Percentiles rank a stretch among this genome's conserved stretches.
Evolutionary conservation across 2,329 filamentous ascomycete genomes (phyloP).

Genomic region (Fusarium napiforme): DNA sequence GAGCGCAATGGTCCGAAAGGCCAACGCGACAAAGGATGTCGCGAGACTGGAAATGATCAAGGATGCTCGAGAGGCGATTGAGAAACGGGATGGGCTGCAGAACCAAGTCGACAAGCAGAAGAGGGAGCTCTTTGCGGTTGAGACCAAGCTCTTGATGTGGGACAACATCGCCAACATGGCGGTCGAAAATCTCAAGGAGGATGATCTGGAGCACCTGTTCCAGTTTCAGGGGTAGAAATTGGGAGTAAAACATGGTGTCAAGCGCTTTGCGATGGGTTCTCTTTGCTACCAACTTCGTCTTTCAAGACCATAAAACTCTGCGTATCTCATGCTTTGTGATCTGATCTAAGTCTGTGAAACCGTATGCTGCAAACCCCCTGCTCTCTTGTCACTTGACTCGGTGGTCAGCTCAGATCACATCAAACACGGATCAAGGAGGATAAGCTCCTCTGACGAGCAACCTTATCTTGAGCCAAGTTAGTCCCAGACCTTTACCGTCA

Average conservation of each 20-base stretch:
- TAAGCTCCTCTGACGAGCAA: too few relatives aligned
- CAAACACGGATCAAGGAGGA: too few relatives aligned
- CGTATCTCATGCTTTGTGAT: background rate
- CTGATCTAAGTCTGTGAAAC: background rate
- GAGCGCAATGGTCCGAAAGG: fast-evolving
- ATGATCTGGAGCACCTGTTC: background rate
- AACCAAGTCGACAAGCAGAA: fast-evolving
- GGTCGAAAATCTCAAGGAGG: background rate
- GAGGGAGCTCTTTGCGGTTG: background rate
- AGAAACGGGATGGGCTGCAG: fast-evolving
- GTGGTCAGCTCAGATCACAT: too few relatives aligned
- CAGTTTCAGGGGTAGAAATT: background rate
- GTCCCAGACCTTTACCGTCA: too few relatives aligned
- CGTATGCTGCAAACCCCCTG: background rate
- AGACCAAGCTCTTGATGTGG: background rate
- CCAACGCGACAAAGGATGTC: fast-evolving
- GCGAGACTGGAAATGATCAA: fast-evolving
- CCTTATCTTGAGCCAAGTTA: too few relatives aligned
- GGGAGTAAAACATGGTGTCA: too few relatives aligned
- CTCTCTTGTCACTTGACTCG: background rate
- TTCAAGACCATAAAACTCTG: background rate
- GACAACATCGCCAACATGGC: background rate
- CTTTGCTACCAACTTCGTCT: too few relatives aligned
- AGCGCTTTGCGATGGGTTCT: fast-evolving
- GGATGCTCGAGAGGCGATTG: fast-evolving